Evolutionary conservation across 345 rosid species (phyloP).

Genomic region (Eucalyptus melliodora): DNA sequence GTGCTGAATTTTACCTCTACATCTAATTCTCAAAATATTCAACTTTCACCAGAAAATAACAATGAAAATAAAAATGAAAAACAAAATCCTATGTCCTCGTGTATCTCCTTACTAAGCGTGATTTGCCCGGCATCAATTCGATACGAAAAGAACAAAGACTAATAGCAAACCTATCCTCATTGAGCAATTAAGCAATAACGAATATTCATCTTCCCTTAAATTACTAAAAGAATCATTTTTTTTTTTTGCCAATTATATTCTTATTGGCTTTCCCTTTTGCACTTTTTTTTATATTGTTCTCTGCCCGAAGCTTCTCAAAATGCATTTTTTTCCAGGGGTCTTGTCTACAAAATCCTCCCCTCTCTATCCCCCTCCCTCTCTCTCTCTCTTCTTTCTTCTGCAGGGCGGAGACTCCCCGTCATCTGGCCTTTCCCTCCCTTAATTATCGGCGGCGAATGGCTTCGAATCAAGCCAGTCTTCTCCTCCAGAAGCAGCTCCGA

Average conservation of each 20-base stretch:
- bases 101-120: accelerated
- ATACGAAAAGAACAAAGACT: neutral
- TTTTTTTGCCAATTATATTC: neutral
- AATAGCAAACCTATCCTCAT: neutral
- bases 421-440: neutral
- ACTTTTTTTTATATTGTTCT: neutral
- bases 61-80: neutral
- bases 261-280: neutral
- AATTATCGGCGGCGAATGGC: slow-evolving; percentile 1
- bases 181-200: neutral
- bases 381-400: neutral
- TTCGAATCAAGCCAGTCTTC: slow-evolving; percentile 83
- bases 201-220: neutral
- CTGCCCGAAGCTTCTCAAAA: neutral
- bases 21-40: neutral
- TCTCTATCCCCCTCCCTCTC: neutral
- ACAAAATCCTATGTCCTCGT: neutral
- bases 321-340: neutral
- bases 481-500: slow-evolving; percentile 88
- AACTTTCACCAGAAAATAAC: neutral
- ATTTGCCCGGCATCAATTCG: neutral
- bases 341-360: neutral
- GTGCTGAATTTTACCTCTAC: neutral
- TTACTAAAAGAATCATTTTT: neutral
- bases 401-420: neutral